phyloP scores from a whole-genome alignment of 2,329 filamentous ascomycete species.

The Verticillium dahliae region DNA sequence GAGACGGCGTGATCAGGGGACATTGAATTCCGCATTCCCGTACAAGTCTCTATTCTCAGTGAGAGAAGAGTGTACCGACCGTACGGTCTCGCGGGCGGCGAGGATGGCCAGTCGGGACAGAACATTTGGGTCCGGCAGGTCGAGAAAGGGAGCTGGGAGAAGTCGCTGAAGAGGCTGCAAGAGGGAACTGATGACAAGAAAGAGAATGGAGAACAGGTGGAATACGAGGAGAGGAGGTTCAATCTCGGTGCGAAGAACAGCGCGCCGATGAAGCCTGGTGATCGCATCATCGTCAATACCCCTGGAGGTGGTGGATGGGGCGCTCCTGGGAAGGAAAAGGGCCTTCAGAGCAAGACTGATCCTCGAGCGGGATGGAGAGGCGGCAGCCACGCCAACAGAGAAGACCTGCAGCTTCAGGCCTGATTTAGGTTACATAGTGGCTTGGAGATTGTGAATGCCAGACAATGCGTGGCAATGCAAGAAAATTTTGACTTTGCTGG shows the following conservation, averaged over 20 bases:
- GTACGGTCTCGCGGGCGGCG: slow-evolving; percentile 79
- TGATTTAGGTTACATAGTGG: slow-evolving; percentile 15
- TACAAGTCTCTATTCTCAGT: slow-evolving; percentile 71
- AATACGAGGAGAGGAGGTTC: slow-evolving; percentile 56
- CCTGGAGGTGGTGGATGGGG: slow-evolving; percentile 80
- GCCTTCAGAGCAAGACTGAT: slow-evolving; percentile 45
- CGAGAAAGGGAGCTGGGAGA: slow-evolving; percentile 45
- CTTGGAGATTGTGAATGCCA: background rate
- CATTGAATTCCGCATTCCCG: slow-evolving; percentile 71
- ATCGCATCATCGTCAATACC: slow-evolving; percentile 71
- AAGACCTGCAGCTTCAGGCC: slow-evolving; percentile 53
- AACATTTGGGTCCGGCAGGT: slow-evolving; percentile 84
- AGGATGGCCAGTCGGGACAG: slow-evolving; percentile 68
- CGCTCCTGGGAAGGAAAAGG: slow-evolving; percentile 48
- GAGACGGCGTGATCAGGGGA: slow-evolving; percentile 72
- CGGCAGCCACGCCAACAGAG: slow-evolving; percentile 49
- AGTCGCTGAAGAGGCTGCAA: slow-evolving; percentile 31
- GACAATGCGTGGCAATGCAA: background rate
- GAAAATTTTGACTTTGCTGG: too few species aligned
- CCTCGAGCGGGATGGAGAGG: slow-evolving; percentile 45
- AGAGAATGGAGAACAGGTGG: slow-evolving; percentile 23
- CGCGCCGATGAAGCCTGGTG: slow-evolving; percentile 67
- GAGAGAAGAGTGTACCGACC: slow-evolving; percentile 70
- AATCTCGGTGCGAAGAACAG: slow-evolving; percentile 77
- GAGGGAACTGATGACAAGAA: slow-evolving; percentile 13